Evolutionary conservation across 352 stramenopile species (phyloP).

Genomic region (Phytophthora brassicae): DNA sequence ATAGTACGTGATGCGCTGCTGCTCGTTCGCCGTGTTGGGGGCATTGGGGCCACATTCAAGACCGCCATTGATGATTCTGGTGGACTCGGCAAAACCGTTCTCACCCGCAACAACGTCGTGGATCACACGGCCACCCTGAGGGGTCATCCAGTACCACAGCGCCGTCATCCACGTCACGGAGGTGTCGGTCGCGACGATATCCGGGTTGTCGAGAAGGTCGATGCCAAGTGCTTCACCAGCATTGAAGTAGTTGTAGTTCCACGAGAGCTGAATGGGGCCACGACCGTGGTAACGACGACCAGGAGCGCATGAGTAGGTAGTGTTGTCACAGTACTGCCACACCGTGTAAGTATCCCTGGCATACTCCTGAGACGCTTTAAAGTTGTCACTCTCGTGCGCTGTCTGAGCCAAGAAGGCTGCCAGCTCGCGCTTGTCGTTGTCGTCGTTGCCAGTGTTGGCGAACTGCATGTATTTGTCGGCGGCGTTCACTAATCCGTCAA

Average conservation of each 20-base stretch:
- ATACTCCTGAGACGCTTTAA: constrained; percentile 47
- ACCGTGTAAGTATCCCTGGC: constrained; percentile 36
- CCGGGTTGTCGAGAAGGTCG: constrained; percentile 42
- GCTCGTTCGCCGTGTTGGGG: constrained; percentile 38
- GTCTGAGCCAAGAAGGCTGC: constrained; percentile 51
- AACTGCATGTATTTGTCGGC: constrained; percentile 44
- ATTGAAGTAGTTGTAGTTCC: constrained; percentile 61
- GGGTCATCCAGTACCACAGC: constrained; percentile 61
- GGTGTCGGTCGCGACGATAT: constrained; percentile 39
- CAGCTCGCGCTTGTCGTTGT: constrained; percentile 42
- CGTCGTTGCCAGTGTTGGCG: constrained; percentile 45
- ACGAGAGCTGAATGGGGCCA: constrained; percentile 52
- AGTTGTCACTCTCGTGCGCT: constrained; percentile 45
- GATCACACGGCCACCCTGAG: constrained; percentile 41
- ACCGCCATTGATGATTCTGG: constrained; percentile 50
- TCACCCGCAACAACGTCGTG: constrained; percentile 40
- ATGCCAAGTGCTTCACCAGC: constrained; percentile 37
- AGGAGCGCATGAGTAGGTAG: constrained; percentile 29
- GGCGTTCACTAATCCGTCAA: constrained; percentile 42
- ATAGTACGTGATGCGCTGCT: constrained; percentile 39
- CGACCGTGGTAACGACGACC: constrained; percentile 53
- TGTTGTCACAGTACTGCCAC: constrained; percentile 51
- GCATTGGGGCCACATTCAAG: constrained; percentile 43
- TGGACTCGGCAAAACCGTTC: constrained; percentile 44
- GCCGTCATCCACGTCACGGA: constrained; percentile 46